Evolutionary conservation across 208 protist species (phyloP).

Genomic region (Acanthamoeba divionensis): DNA sequence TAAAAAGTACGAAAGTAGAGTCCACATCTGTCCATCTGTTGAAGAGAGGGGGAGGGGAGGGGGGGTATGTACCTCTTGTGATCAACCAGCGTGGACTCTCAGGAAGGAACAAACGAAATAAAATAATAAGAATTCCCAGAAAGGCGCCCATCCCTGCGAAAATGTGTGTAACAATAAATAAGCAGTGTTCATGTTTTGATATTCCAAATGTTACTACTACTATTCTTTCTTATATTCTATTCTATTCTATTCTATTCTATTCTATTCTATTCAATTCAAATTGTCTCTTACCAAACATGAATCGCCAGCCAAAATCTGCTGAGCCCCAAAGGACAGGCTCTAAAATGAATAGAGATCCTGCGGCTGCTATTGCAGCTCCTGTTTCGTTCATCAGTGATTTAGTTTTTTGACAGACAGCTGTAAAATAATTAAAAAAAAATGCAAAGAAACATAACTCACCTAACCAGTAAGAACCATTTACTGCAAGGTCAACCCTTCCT

Average conservation of each 20-base stretch:
- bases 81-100: conserved; percentile 10
- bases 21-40: too few species aligned
- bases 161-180: too few species aligned
- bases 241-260: too few species aligned
- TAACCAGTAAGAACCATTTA: conserved; percentile 34
- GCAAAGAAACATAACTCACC: neutral
- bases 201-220: too few species aligned
- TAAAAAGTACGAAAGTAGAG: too few species aligned
- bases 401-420: neutral
- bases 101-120: neutral
- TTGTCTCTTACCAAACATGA: conserved; percentile 11
- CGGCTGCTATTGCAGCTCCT: neutral
- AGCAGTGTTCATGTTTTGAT: too few species aligned
- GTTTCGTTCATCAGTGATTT: neutral
- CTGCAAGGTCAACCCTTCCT: neutral
- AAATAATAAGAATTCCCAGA: neutral
- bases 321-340: neutral
- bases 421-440: neutral
- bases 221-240: too few species aligned
- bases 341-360: neutral
- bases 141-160: neutral
- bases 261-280: neutral
- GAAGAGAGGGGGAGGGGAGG: neutral
- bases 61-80: neutral
- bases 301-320: neutral